Conservation (phyloP, 306 rosid genomes). For the Trifolium pratense region DNA sequence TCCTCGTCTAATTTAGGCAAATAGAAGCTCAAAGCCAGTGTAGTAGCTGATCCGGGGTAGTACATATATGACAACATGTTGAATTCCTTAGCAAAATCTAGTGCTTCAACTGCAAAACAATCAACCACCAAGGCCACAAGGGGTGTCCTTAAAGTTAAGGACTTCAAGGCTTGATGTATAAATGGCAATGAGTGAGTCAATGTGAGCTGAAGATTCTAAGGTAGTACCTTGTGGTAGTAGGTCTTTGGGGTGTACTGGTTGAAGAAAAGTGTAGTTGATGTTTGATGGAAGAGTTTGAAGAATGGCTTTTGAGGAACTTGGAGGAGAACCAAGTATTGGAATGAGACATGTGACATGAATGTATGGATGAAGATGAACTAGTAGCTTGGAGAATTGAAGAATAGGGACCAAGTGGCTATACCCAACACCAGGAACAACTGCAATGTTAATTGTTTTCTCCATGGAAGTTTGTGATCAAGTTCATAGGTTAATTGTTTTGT, state of each 20-base stretch:
- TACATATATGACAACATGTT: constrained; percentile 35
- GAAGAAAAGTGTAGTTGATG: constrained; percentile 24
- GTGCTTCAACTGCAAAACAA: neutral
- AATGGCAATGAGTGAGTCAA: constrained; percentile 24
- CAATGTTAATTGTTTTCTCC: neutral
- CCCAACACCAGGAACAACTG: constrained; percentile 33
- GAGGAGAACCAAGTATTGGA: neutral
- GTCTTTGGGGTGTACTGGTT: neutral
- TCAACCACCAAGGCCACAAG: constrained; percentile 33
- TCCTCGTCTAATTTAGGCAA: neutral
- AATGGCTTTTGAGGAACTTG: constrained; percentile 17
- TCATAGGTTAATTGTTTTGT: neutral
- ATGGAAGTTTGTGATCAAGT: neutral
- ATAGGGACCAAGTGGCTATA: constrained; percentile 40
- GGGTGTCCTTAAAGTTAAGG: neutral
- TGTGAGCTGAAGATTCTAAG: neutral
- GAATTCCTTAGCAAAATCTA: constrained; percentile 24
- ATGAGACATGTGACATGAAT: constrained; percentile 32
- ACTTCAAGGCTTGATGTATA: constrained; percentile 8
- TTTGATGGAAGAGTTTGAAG: constrained; percentile 35
- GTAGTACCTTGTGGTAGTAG: neutral
- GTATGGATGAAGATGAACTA: constrained; percentile 29
- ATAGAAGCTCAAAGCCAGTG: neutral
- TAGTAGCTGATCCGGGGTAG: neutral
- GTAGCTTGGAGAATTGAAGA: constrained; percentile 43